A percentile compares a stretch with the other conserved stretches of the same genome.
phyloP scores from a whole-genome alignment of 345 rosid genomes.

The Euphorbia lathyris region DNA sequence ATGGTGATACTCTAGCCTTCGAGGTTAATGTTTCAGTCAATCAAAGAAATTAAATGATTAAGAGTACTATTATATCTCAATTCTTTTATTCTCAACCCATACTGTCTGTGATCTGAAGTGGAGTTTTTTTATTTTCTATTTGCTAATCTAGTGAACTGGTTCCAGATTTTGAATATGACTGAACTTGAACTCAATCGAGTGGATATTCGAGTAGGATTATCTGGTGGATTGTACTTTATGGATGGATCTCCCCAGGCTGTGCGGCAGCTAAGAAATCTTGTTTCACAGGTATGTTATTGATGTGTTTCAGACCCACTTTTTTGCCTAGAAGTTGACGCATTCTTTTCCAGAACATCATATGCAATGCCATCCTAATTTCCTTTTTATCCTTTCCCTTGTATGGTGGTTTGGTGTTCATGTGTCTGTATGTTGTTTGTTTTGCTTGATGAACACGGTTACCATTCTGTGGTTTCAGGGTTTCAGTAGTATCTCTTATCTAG shows the following conservation, averaged over 20 bases:
- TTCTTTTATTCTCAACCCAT: not conserved
- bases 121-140: constrained; percentile 8
- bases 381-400: not conserved
- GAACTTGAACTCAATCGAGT: constrained; percentile 89
- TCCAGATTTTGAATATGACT: constrained; percentile 88
- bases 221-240: constrained; percentile 89
- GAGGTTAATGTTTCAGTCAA: not conserved
- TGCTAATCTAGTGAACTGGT: constrained; percentile 17
- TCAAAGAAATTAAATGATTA: not conserved
- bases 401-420: not conserved
- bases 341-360: not conserved
- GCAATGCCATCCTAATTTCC: not conserved
- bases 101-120: not conserved
- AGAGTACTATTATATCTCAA: not conserved
- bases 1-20: not conserved
- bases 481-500: not conserved
- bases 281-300: constrained; percentile 71
- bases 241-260: constrained; percentile 98
- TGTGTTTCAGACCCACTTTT: constrained; percentile 1
- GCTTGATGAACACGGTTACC: not conserved
- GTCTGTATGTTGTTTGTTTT: not conserved
- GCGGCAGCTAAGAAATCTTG: constrained; percentile 84
- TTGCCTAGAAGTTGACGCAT: not conserved
- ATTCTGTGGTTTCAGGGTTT: not conserved
- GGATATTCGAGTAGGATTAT: constrained; percentile 91